These are phyloP conservation scores for Vanderwaltozyma tropicalis DNA, from an alignment of 805 yeast species.

Conservation along the genomic window DNA sequence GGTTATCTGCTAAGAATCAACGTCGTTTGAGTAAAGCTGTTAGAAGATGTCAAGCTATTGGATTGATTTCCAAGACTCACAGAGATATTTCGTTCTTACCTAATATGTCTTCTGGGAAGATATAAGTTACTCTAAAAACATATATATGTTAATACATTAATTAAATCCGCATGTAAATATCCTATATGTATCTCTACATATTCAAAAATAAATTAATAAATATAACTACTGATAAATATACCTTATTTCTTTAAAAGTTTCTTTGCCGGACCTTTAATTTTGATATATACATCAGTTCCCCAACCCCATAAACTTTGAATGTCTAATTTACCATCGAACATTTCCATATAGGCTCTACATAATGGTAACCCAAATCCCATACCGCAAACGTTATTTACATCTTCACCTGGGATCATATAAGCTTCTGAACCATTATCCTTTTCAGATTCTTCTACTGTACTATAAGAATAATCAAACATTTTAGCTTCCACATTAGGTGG, in stretches of 20 bases:
- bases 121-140: not conserved
- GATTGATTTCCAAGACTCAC: slow-evolving; percentile 68
- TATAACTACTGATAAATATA: not conserved
- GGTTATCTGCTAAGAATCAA: slow-evolving; percentile 57
- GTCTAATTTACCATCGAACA: slow-evolving; percentile 60
- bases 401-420: slow-evolving; percentile 62
- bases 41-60: slow-evolving; percentile 70
- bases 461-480: slow-evolving; percentile 77
- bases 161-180: slow-evolving; percentile 1
- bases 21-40: slow-evolving; percentile 64
- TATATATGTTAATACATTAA: not conserved
- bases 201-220: not conserved
- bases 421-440: slow-evolving; percentile 32
- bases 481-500: slow-evolving; percentile 51
- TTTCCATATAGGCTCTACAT: slow-evolving; percentile 61
- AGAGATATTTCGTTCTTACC: slow-evolving; percentile 43
- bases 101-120: slow-evolving; percentile 3
- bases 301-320: slow-evolving; percentile 63
- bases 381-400: slow-evolving; percentile 66
- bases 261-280: slow-evolving; percentile 29
- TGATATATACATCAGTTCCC: slow-evolving; percentile 71
- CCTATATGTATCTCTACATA: not conserved
- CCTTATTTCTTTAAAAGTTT: not conserved
- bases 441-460: slow-evolving; percentile 41
- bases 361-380: slow-evolving; percentile 94